phyloP scores from a whole-genome alignment of 2,329 filamentous ascomycete species.

The Xylariaceae sp. region DNA sequence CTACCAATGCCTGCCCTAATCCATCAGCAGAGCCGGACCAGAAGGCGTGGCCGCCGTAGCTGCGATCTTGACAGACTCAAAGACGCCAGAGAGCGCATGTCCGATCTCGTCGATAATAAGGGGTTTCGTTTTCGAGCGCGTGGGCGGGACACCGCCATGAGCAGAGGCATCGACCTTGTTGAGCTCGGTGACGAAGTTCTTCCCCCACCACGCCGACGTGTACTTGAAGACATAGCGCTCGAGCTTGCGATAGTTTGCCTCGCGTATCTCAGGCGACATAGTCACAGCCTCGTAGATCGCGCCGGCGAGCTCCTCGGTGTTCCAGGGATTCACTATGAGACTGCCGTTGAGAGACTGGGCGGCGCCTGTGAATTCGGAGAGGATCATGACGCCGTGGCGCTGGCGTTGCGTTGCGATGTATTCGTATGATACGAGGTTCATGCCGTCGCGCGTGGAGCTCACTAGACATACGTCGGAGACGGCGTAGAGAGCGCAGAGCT shows the following conservation, averaged over 20 bases:
- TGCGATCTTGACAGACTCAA: slow-evolving; percentile 27
- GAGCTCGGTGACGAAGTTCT: slow-evolving; percentile 86
- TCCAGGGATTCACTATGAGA: slow-evolving; percentile 97
- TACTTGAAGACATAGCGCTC: slow-evolving; percentile 97
- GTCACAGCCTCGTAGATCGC: slow-evolving; percentile 95
- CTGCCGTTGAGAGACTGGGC: slow-evolving; percentile 92
- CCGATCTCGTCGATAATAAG: slow-evolving; percentile 21
- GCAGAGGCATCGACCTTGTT: slow-evolving; percentile 41
- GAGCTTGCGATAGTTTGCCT: slow-evolving; percentile 83
- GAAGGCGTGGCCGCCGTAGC: slow-evolving; percentile 25
- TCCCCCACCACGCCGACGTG: slow-evolving; percentile 95
- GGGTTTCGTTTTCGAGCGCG: slow-evolving; percentile 16
- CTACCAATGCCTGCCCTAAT: no score
- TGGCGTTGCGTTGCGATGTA: slow-evolving; percentile 93
- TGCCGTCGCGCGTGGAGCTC: slow-evolving; percentile 93
- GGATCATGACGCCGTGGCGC: slow-evolving; percentile 86
- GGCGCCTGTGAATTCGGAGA: slow-evolving; percentile 94
- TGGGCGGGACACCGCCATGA: slow-evolving; percentile 22
- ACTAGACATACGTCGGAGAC: slow-evolving; percentile 90
- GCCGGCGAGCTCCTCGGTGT: slow-evolving; percentile 90
- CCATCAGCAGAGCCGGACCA: no score
- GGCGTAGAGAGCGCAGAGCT: slow-evolving; percentile 88
- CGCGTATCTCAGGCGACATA: slow-evolving; percentile 85
- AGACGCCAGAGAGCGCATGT: slow-evolving; percentile 24
- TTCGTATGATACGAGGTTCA: slow-evolving; percentile 98